A percentile compares a stretch with the other conserved stretches of the same genome.
Evolutionary conservation across 176 grass and related monocot genomes (phyloP).

Genomic region (Oryza meyeriana): DNA sequence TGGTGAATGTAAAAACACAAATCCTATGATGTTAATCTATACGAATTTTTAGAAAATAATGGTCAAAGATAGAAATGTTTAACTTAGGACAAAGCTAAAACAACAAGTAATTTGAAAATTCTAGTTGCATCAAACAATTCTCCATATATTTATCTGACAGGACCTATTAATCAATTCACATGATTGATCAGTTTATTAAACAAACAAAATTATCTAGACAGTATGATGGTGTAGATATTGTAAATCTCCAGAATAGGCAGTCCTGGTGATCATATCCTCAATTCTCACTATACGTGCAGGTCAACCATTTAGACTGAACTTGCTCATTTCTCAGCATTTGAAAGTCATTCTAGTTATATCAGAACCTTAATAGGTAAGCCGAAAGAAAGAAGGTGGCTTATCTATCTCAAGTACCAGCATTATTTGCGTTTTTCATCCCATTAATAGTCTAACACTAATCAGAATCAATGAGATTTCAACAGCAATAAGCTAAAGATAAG

Average conservation of each 20-base stretch:
- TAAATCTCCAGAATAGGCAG: not conserved
- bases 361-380: not conserved
- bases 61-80: too few relatives aligned
- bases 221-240: not conserved
- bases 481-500: not conserved
- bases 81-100: too few relatives aligned
- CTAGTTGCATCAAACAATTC: conserved; percentile 19
- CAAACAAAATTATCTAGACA: not conserved
- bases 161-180: not conserved
- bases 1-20: too few relatives aligned
- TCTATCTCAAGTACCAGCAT: conserved; percentile 10
- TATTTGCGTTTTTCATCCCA: not conserved
- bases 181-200: conserved; percentile 10
- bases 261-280: not conserved
- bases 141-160: not conserved
- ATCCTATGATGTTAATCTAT: too few relatives aligned
- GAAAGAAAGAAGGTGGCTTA: not conserved
- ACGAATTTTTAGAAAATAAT: too few relatives aligned
- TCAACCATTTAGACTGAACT: not conserved
- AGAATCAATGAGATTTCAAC: not conserved
- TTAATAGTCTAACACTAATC: not conserved
- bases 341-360: not conserved
- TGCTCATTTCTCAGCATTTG: not conserved
- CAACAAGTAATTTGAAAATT: too few relatives aligned
- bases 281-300: conserved; percentile 13